These are phyloP conservation scores for Bolboschoenus planiculmis DNA, from an alignment of 176 grass and related monocot genomes.

Conservation along the genomic window DNA sequence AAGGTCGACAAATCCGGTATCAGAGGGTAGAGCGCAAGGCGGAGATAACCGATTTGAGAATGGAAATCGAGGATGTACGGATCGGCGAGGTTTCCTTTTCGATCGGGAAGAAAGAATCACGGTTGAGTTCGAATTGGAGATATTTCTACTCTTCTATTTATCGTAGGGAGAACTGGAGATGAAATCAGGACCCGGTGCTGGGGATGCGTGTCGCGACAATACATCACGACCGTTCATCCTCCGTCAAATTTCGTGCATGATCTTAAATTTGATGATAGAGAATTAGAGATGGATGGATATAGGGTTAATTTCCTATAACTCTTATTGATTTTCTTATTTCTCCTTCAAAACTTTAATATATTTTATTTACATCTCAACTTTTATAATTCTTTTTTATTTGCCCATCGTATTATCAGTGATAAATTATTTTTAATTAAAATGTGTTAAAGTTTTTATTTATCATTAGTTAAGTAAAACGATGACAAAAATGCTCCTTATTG, in stretches of 20 bases:
- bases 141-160: not conserved
- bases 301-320: too few species aligned
- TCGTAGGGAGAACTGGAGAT: not conserved
- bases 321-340: too few species aligned
- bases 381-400: too few species aligned
- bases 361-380: too few species aligned
- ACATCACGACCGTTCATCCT: not conserved
- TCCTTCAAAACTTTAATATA: too few species aligned
- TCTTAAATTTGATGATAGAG: not conserved
- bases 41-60: not conserved
- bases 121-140: not conserved
- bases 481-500: too few species aligned
- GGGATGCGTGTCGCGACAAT: not conserved
- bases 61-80: not conserved
- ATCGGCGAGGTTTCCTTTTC: not conserved
- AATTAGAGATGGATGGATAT: too few species aligned
- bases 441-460: too few species aligned
- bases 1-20: not conserved
- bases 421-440: too few species aligned
- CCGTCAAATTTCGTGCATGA: not conserved
- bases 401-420: too few species aligned
- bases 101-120: not conserved
- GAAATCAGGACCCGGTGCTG: not conserved
- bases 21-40: not conserved
- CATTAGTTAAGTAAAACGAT: too few species aligned